These are phyloP conservation scores for Candida berthetii DNA, from an alignment of 805 yeast genomes.

Conservation along the genomic window DNA sequence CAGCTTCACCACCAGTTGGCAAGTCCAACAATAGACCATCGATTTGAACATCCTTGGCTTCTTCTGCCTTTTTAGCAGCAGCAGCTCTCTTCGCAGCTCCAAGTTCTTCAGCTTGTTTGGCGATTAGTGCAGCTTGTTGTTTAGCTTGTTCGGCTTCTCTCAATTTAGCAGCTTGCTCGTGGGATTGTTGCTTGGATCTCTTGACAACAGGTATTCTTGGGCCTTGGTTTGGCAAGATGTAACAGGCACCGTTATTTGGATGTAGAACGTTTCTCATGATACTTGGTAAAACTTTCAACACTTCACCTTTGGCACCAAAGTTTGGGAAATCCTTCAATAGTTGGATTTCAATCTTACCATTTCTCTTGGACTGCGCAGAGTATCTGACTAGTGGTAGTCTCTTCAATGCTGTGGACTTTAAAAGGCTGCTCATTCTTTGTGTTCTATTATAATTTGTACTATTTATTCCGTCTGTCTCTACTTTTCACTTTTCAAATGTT, in stretches of 20 bases:
- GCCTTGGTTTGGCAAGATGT: constrained; percentile 33
- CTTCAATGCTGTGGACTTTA: constrained; percentile 4
- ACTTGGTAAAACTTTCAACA: constrained; percentile 70
- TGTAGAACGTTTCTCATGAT: constrained; percentile 78
- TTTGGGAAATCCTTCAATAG: constrained; percentile 60
- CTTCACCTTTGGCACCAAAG: constrained; percentile 66
- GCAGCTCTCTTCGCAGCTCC: constrained; percentile 3
- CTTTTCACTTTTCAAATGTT: not conserved
- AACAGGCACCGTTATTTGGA: constrained; percentile 66
- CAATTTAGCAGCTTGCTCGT: not conserved
- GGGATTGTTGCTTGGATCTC: not conserved
- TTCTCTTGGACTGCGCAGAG: constrained; percentile 43
- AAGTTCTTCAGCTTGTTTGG: not conserved
- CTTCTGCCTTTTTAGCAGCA: too few species aligned
- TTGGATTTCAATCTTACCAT: constrained; percentile 62
- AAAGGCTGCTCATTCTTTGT: constrained; percentile 6
- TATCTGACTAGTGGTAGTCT: constrained; percentile 30
- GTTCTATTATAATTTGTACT: not conserved
- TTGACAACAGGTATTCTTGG: constrained; percentile 20
- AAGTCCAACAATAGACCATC: constrained; percentile 16
- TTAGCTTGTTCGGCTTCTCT: constrained; percentile 5
- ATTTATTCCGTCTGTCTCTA: not conserved
- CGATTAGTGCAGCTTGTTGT: constrained; percentile 2
- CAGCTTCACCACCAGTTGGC: constrained; percentile 5
- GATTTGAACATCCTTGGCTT: constrained; percentile 7